phyloP scores from a whole-genome alignment of 305 asterid species.

The Fraxinus latifolia region DNA sequence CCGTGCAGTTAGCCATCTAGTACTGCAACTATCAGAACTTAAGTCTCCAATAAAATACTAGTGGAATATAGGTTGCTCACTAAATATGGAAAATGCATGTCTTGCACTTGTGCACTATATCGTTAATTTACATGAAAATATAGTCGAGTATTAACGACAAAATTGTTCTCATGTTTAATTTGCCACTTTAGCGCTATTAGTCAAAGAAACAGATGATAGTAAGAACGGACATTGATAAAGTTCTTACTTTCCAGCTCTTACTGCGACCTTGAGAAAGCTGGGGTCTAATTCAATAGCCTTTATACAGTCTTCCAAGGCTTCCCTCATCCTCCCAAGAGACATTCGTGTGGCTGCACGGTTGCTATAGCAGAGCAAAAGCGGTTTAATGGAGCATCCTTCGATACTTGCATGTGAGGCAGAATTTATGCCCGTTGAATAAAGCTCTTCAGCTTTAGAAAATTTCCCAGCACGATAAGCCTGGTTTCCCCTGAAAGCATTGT shows the following conservation, averaged over 20 bases:
- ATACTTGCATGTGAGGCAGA: conserved; percentile 33
- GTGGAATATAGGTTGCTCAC: neutral
- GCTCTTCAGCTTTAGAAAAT: conserved; percentile 73
- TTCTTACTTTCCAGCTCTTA: conserved; percentile 90
- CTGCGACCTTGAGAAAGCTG: conserved; percentile 57
- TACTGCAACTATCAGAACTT: neutral
- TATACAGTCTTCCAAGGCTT: conserved; percentile 81
- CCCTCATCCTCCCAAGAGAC: conserved; percentile 79
- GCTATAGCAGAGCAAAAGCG: conserved; percentile 82
- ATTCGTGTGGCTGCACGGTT: conserved; percentile 95
- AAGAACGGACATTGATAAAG: conserved; percentile 15
- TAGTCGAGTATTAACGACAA: neutral
- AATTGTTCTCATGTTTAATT: neutral
- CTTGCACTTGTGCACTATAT: neutral
- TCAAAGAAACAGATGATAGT: conserved; percentile 9
- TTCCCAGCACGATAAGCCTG: conserved; percentile 71
- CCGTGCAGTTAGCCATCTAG: neutral
- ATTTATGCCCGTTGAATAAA: conserved; percentile 69
- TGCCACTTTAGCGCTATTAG: neutral
- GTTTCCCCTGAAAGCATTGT: conserved; percentile 68
- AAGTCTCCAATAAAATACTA: neutral
- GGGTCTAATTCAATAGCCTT: conserved; percentile 70
- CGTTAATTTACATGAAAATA: neutral
- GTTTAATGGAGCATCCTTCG: conserved; percentile 38
- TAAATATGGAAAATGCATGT: neutral